Evolutionary conservation across 768 basidiomycete species (phyloP).

Genomic region (Mycena venus): DNA sequence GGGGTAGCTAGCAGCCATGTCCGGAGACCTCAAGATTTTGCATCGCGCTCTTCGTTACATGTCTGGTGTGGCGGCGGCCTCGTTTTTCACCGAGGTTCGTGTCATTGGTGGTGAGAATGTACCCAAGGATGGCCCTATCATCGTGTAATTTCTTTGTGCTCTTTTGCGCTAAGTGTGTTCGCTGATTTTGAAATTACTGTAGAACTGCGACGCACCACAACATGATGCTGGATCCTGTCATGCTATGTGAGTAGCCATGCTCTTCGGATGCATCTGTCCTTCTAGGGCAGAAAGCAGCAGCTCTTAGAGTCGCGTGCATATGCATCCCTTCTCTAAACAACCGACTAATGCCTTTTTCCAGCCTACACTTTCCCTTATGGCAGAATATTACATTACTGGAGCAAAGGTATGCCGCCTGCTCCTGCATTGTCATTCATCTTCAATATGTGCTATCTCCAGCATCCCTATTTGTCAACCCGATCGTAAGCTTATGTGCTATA

Average conservation of each 20-base stretch:
- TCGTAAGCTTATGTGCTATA: slow-evolving; percentile 79
- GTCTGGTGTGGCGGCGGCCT: slow-evolving; percentile 80
- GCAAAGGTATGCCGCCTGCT: slow-evolving; percentile 76
- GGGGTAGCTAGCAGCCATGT: slow-evolving; percentile 11
- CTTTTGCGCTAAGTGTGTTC: not conserved
- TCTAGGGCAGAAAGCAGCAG: too few relatives aligned
- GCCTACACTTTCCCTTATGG: slow-evolving; percentile 87
- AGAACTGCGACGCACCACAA: slow-evolving; percentile 93
- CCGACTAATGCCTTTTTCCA: slow-evolving; percentile 40
- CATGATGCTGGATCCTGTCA: slow-evolving; percentile 92
- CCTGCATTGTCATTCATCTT: not conserved
- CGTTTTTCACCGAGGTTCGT: slow-evolving; percentile 91
- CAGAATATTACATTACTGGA: slow-evolving; percentile 92
- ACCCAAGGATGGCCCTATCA: slow-evolving; percentile 88
- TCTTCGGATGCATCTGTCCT: not conserved
- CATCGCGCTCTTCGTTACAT: slow-evolving; percentile 81
- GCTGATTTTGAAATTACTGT: slow-evolving; percentile 25
- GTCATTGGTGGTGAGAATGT: slow-evolving; percentile 92
- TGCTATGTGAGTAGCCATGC: slow-evolving; percentile 74
- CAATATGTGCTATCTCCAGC: slow-evolving; percentile 54
- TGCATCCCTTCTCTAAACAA: not conserved
- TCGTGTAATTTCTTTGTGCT: slow-evolving; percentile 74
- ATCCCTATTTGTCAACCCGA: slow-evolving; percentile 85
- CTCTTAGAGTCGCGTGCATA: too few relatives aligned
- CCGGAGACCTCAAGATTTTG: slow-evolving; percentile 56